Percentiles rank a stretch among this genome's conserved stretches.
Evolutionary conservation across 2,329 filamentous ascomycete species (phyloP).

Genomic region (Neophaeococcomyces aloes): DNA sequence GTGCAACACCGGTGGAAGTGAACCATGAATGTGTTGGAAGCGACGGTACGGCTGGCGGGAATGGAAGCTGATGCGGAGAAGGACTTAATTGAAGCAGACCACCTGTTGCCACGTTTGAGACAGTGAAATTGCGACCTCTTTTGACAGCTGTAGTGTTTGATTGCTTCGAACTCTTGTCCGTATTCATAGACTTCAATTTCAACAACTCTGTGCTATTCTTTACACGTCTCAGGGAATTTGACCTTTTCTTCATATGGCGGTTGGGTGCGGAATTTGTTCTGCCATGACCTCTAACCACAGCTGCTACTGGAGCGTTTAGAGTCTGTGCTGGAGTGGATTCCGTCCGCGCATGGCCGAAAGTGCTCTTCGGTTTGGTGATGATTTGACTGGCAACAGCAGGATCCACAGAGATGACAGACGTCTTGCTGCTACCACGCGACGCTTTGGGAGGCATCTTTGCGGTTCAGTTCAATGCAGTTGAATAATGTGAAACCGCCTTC

Average conservation of each 20-base stretch:
- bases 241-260: constrained; percentile 24
- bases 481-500: background rate
- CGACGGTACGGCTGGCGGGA: constrained; percentile 26
- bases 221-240: constrained; percentile 30
- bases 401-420: constrained; percentile 21
- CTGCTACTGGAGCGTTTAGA: constrained; percentile 12
- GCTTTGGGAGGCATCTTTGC: constrained; percentile 15
- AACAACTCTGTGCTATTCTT: constrained; percentile 46
- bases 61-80: constrained; percentile 39
- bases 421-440: constrained; percentile 16
- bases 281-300: constrained; percentile 14
- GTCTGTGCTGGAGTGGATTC: constrained; percentile 19
- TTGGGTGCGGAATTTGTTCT: constrained; percentile 20
- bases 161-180: constrained; percentile 44
- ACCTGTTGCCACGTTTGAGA: constrained; percentile 73
- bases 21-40: constrained; percentile 51
- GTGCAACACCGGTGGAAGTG: constrained; percentile 42
- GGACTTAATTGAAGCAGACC: constrained; percentile 68
- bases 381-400: constrained; percentile 22
- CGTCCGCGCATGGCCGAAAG: constrained; percentile 14
- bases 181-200: constrained; percentile 30
- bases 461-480: background rate
- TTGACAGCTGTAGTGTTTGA: constrained; percentile 52
- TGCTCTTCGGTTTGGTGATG: constrained; percentile 12
- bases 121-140: constrained; percentile 63